Base-by-base conservation (phyloP, 1,284 basidiomycete species). In the Melampsora americana region DNA sequence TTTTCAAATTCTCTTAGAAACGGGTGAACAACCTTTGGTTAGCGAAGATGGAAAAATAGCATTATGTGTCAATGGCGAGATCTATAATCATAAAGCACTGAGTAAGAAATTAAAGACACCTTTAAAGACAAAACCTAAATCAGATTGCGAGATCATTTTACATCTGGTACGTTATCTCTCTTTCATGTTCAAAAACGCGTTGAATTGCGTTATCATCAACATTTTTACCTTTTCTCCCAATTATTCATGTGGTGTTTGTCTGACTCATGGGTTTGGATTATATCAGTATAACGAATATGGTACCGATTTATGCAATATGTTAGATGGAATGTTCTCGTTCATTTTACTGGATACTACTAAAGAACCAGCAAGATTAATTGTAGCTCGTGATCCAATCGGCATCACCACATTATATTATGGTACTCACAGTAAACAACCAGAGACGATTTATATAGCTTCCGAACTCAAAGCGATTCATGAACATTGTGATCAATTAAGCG, bases 271-370 rank as follows among this genome's bases (percentile, higher is more conserved):
- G 16, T 0, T 0, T 53, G 50, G 50, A 6, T 20, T 65, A 53
- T 77, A 16, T 42, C 80, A 96, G 94, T 96, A 96, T 86, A 86
- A 87, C 80, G 90, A 93, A 85, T 84, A 92, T 82, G 92, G 86
- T 82, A 91, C 88, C 80, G 87, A 87, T 1, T 84, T 95, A 32
- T 92, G 91, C 84, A 84, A 85, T 82, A 86, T 89, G 83, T 90
- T 99, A 78, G 96, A 99, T 83, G 96, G 96, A 80, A 97, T 99
- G 93, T 99, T 99, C 86, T 95, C 94, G 14, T 99, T 99, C 82
- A 90, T 97, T 79, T 88, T 99, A 60, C 86, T 99, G 77, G 96
- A 99, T 85, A 93, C 94, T 81, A 91, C 92, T 14, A 90, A 92
- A 77, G 86, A 90, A 0, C 95, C 96, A 7, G 87, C 93, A 53